These are phyloP conservation scores for Beauveria medogensis DNA, from an alignment of 2,329 filamentous ascomycete genomes.

Conservation along the genomic window DNA sequence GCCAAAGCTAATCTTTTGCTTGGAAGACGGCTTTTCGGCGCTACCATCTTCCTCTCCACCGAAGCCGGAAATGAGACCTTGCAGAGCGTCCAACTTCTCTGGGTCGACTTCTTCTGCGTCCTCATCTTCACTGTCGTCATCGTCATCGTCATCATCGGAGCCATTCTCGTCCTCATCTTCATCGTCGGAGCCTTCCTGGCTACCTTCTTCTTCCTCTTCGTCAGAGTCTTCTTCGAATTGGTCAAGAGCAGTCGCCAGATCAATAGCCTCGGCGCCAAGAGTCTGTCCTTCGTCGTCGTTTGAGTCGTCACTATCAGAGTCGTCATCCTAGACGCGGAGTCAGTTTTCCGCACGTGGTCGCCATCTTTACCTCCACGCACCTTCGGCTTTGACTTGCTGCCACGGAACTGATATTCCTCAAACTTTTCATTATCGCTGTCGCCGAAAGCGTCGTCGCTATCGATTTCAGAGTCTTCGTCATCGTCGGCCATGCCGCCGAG, in stretches of 20 bases:
- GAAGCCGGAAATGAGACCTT: constrained; percentile 62
- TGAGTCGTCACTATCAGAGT: constrained; percentile 45
- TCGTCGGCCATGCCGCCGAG: constrained; percentile 54
- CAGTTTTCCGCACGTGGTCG: background rate
- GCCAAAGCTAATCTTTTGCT: constrained; percentile 63
- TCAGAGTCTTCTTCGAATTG: constrained; percentile 43
- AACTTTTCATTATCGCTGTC: constrained; percentile 83
- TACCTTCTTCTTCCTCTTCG: constrained; percentile 41
- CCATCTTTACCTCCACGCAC: background rate
- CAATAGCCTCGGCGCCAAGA: constrained; percentile 51
- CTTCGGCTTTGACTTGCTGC: constrained; percentile 28
- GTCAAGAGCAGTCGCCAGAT: constrained; percentile 49
- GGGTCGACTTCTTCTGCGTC: constrained; percentile 46
- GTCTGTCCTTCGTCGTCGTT: constrained; percentile 49
- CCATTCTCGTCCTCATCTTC: constrained; percentile 18
- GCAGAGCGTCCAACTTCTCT: constrained; percentile 55
- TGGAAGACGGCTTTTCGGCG: constrained; percentile 34
- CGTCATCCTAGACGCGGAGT: constrained; percentile 35
- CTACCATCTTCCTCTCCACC: constrained; percentile 50
- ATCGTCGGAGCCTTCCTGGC: constrained; percentile 31
- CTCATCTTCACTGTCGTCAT: constrained; percentile 40
- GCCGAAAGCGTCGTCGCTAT: constrained; percentile 74
- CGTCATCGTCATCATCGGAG: constrained; percentile 38
- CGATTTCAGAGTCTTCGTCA: constrained; percentile 56
- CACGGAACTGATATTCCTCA: constrained; percentile 57